A percentile compares a stretch with the other conserved stretches of the same genome.
These are phyloP conservation scores for Suhomyces bokatorum DNA, from an alignment of 1,139 yeast species.

Conservation along the genomic window DNA sequence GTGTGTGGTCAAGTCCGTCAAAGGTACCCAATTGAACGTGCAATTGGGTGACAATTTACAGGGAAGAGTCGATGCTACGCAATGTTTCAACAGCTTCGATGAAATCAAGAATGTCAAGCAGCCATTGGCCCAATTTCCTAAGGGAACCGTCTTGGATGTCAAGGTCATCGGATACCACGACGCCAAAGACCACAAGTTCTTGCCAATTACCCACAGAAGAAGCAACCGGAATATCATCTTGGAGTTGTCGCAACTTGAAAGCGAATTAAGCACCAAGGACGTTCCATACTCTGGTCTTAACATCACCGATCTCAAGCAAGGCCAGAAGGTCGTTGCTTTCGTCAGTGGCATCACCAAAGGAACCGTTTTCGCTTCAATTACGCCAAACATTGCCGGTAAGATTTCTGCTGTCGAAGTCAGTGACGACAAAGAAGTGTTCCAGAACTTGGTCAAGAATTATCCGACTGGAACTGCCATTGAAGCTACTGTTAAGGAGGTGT, in stretches of 20 bases:
- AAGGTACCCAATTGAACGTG: conserved; percentile 74
- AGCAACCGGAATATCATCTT: conserved; percentile 56
- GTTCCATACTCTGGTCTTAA: conserved; percentile 30
- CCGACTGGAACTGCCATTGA: conserved; percentile 73
- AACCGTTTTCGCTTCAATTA: conserved; percentile 65
- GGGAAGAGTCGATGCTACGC: conserved; percentile 79
- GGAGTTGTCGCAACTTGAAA: conserved; percentile 61
- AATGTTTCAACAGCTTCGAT: conserved; percentile 55
- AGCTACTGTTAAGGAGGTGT: conserved; percentile 57
- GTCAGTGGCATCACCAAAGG: conserved; percentile 57
- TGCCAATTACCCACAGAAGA: conserved; percentile 64
- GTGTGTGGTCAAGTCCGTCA: conserved; percentile 62
- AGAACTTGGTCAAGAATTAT: conserved; percentile 53
- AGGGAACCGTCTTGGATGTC: conserved; percentile 60
- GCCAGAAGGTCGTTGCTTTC: conserved; percentile 47
- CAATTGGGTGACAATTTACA: conserved; percentile 74
- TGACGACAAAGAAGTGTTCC: conserved; percentile 52
- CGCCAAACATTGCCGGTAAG: conserved; percentile 70
- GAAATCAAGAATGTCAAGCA: conserved; percentile 59
- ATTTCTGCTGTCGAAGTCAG: conserved; percentile 67
- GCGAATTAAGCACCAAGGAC: conserved; percentile 23
- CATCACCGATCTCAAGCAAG: conserved; percentile 42
- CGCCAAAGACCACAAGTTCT: conserved; percentile 64
- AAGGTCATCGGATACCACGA: conserved; percentile 80
- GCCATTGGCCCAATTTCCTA: conserved; percentile 63